Base-by-base conservation (phyloP, 768 basidiomycete species). In the Crepidotus variabilis region DNA sequence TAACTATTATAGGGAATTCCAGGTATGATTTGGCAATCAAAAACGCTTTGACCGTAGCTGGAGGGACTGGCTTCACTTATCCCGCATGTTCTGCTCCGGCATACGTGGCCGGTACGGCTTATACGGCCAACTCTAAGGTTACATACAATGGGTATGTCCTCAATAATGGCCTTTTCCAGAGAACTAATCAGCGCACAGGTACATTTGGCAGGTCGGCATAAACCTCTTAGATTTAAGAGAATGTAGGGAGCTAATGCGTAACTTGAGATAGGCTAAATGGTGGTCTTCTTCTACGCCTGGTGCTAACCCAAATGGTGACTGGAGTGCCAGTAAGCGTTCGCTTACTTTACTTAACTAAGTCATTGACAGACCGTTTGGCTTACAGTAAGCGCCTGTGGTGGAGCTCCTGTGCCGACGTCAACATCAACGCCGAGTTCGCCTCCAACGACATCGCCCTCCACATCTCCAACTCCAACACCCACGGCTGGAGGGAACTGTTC, bases 31-130 rank as follows among this genome's bases (percentile, higher is more conserved):
- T 77, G 14, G 81, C 77, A 6, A 80, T 87, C 57, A 88, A 89
- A 70, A 77, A 79, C 56, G 76, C 81, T 23, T 73, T 88, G 35
- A 67, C 70, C 13, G 79, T 81, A 13, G 82, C 85, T 34, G 85
- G 86, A 48, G 84, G 85, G n/a, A 83, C 82, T 16, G 85, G 86
- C 7, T 88, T 88, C 67, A 81, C 80, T 2, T 87, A 76, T 69
- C 84, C 85, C 14, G 60, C 79, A 51, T 88, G 85, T 65, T 75
- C 79, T 39, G 82, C 85, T 9, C 73, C 82, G 16, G 76, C 82
- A 0, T 88, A 70, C 62, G 71, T 73, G 50, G 65, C 79, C 8
- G 81, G 82, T 16, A 74, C 66, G 7, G 72, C 64, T 54, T 87
- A 88, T 66, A 61, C 75, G 4, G 84, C 73, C 2, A 81, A 81